phyloP scores from a whole-genome alignment of 2,329 filamentous ascomycete species.

The Zymoseptoria ardabiliae region DNA sequence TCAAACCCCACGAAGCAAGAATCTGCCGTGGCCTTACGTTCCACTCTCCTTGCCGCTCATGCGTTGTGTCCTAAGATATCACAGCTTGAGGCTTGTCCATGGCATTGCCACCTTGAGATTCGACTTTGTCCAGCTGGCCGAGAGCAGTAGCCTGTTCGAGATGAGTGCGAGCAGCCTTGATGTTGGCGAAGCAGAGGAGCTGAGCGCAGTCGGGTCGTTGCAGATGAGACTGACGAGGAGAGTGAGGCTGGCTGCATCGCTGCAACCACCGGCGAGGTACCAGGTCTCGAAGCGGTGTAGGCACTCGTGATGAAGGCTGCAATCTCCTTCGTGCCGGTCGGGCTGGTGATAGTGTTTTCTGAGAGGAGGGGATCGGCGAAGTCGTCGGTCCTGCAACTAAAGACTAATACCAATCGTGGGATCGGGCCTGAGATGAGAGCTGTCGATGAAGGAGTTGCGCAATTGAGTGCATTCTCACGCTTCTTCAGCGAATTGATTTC shows the following conservation, averaged over 20 bases:
- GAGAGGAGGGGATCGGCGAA: conserved; percentile 98
- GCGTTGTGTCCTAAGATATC: conserved; percentile 57
- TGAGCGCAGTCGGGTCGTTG: conserved; percentile 79
- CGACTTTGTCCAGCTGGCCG: conserved; percentile 41
- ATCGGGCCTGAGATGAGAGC: background rate
- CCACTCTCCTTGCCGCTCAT: conserved; percentile 61
- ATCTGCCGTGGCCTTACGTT: too few species aligned
- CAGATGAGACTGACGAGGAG: conserved; percentile 75
- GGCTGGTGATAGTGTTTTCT: too few species aligned
- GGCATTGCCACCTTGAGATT: conserved; percentile 33
- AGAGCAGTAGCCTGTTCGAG: conserved; percentile 59
- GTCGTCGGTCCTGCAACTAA: conserved; percentile 55
- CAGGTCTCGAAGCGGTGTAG: conserved; percentile 96
- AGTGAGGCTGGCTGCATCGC: conserved; percentile 72
- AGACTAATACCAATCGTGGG: too few species aligned
- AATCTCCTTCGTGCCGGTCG: background rate
- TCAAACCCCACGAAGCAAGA: too few species aligned
- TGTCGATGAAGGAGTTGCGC: conserved; percentile 31
- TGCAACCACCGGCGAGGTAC: conserved; percentile 92
- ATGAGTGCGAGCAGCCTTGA: conserved; percentile 80
- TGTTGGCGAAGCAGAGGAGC: conserved; percentile 76
- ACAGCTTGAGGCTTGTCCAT: conserved; percentile 52
- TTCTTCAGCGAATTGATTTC: conserved; percentile 48
- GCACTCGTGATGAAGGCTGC: conserved; percentile 99
- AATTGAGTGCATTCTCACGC: conserved; percentile 37